Evolutionary conservation across 371 early-diverging fungal genomes (phyloP), one percentile per base, ranked within the genome.

Genomic region (Batkoa obscura): DNA sequence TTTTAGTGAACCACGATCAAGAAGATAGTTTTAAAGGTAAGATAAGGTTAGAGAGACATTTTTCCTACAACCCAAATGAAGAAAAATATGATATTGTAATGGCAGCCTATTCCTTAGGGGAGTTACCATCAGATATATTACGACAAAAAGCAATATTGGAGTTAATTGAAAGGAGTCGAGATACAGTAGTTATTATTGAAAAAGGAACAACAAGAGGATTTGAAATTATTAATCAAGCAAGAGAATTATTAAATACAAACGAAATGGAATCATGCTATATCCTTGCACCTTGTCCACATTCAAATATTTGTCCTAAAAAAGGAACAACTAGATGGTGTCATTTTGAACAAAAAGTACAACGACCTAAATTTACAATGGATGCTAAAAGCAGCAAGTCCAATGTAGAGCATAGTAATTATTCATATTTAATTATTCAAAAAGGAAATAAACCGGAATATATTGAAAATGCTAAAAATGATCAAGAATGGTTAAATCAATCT

Each of bases 161-260:
- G 9, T 63, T 91, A 35, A 91, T 92, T 92, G 63, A 72, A 9
- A 74, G 75, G 38, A 86, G 91, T 17, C 64, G 66, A 6, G 87
- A 89, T 64, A 70, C 79, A 4, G 65, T 93, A 65, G 86, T 89
- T 66, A 60, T 93, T 53, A 72, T 93, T 48, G 94, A 93, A 51
- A 76, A 88, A 31, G 94, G 92, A 13, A 87, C 87, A 1, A 88
- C 90, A 0, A 69, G 68, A 56, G 86, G 90, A 2, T 86, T 80
- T 59, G 64, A 73, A 23, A 70, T 72, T 32, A 75, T 91, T 43
- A 76, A 76, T 0, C 68, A 77, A 38, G 90, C 88, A 0, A 69
- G 93, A 52, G 74, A 79, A 45, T 74, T 70, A 62, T 72, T 91
- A 31, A 59, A 46, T 59, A 58, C 0, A 59, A 61, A 1, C 8